Base-by-base conservation (phyloP, 371 early-diverging fungal species). In the Synchytrium microbalum region DNA sequence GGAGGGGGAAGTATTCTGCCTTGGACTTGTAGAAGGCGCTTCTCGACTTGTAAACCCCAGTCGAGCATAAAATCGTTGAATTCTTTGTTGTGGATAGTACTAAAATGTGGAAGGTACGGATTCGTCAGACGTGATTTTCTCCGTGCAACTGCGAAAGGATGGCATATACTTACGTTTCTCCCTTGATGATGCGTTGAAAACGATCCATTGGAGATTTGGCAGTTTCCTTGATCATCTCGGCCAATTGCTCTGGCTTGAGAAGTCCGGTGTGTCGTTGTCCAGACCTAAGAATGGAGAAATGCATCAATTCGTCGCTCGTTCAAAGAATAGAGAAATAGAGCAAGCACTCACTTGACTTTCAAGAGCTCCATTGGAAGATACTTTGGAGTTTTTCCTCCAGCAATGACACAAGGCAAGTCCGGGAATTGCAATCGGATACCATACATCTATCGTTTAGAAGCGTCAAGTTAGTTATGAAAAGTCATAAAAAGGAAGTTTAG, bases 281-380 rank as follows among this genome's bases (percentile, higher is more conserved):
- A 59, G 23, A 31, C 61, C 60, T 58, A 13, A 77, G 63, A 19
- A 26, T 60, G 64, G 67, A 69, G 13, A 65, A 25, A 60, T 77
- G 75, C 68, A 75, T 70, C 52, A 75, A n/a, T n/a, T n/a, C n/a
- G n/a, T n/a, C n/a, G n/a, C n/a, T n/a, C n/a, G n/a, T n/a, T n/a
- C n/a, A n/a, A n/a, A n/a, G n/a, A n/a, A n/a, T n/a, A n/a, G n/a
- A n/a, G n/a, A n/a, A n/a, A n/a, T n/a, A n/a, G n/a, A n/a, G n/a
- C n/a, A n/a, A n/a, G n/a, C n/a, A n/a, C n/a, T n/a, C n/a, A n/a
- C 46, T 63, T 60, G 16, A 78, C 63, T 13, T 28, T 62, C 60
- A 67, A 69, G 16, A 66, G 25, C 62, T 78, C 79, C 69, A 75
- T 71, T 46, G 79, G 79, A 13, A 78, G 32, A 26, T 72, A 58